phyloP scores from a whole-genome alignment of 306 rosid species.

The Cucurbita moschata region DNA sequence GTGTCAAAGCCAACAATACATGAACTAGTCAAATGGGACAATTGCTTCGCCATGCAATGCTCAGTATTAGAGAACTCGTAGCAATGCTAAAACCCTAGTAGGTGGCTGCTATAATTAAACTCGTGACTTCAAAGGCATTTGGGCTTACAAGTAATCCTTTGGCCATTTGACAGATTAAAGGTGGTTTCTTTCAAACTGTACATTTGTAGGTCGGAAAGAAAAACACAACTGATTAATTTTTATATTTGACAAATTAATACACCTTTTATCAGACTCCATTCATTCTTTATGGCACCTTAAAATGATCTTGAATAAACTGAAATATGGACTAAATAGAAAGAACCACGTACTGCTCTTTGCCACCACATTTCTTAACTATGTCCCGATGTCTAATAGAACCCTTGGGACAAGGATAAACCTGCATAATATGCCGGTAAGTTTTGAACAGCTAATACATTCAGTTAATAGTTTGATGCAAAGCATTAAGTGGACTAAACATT shows the following conservation, averaged over 20 bases:
- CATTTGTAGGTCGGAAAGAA: not conserved
- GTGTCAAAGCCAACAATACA: not conserved
- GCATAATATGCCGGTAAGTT: conserved; percentile 7
- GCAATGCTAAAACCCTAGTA: not conserved
- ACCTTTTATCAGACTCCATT: not conserved
- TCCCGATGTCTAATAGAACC: conserved; percentile 80
- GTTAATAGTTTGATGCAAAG: conserved; percentile 4
- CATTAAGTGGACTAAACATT: not conserved
- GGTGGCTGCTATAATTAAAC: not conserved
- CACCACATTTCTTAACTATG: conserved; percentile 55
- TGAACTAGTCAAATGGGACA: not conserved
- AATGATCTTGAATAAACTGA: not conserved
- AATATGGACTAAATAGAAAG: conserved; percentile 9
- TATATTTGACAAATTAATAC: not conserved
- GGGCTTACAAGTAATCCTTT: not conserved
- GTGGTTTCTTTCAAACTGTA: not conserved
- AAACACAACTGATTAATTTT: not conserved
- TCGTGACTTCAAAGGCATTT: not conserved
- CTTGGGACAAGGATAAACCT: conserved; percentile 95
- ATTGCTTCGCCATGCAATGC: not conserved
- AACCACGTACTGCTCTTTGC: conserved; percentile 76
- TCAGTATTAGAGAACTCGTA: not conserved
- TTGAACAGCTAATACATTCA: conserved; percentile 12
- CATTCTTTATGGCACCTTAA: not conserved
- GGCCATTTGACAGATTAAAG: not conserved